Base-by-base conservation (phyloP, 2,329 filamentous ascomycete genomes). In the Apiospora rasikravindrae region DNA sequence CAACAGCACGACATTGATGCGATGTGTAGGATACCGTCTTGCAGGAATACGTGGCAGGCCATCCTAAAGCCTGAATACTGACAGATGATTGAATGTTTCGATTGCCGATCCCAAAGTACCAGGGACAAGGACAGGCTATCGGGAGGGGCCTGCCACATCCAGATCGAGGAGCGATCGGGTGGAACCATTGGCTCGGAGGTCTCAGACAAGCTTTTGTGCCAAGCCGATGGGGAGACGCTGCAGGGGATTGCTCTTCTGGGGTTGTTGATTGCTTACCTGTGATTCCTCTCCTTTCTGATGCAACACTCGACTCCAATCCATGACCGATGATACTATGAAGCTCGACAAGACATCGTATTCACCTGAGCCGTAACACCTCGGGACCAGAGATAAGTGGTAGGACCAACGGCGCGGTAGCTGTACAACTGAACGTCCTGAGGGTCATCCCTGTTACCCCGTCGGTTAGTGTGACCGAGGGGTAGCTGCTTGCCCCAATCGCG, bases 141-240 rank as follows among this genome's bases (percentile, higher is more conserved):
- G 26, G 51, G 0, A 57, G 51, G 51, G 51, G 26, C 19, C 22
- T 49, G 19, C 29, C 16, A 37, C 53, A 16, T 14, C 53, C 16
- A 61, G 53, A 61, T 61, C 53, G 53, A 61, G 53, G 29, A 61
- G 53, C 37, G 53, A 37, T 61, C 53, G 53, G 53, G 53, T 61
- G 53, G 16, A 61, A 61, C 53, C 53, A 61, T 61, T 61, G 53
- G 53, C 53, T 22, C 53, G 53, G 53, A 26, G 53, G 53, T 37
- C 53, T 24, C 10, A 66, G 44, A 24, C 64, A 71, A 71, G 70
- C 70, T 69, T 71, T 71, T 45, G 42, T 37, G 70, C 70, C 70
- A 69, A 71, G 70, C 37, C 64, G 22, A 10, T 61, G 33, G 33
- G 6, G 33, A 6, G 33, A 6, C 33, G 10, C n/a, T n/a, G n/a